Evolutionary conservation across 225 moss, liverwort and hornwort genomes (phyloP).

Genomic region (Antitrichia curtipendula): DNA sequence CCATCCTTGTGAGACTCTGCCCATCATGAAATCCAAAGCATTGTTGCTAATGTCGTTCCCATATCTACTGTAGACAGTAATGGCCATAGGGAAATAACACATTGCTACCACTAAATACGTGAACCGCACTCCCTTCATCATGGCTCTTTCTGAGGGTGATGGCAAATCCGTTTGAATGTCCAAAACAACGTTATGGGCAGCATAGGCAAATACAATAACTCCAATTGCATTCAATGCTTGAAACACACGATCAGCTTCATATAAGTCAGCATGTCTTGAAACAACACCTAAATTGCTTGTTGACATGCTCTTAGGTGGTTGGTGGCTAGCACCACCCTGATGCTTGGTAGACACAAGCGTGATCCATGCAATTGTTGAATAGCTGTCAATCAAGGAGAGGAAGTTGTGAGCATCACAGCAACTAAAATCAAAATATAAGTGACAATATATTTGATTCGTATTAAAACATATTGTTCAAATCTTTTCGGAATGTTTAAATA

Average conservation of each 20-base stretch:
- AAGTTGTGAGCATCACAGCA: neutral
- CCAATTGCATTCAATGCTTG: neutral
- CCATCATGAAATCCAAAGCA: neutral
- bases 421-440: neutral
- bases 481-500: neutral
- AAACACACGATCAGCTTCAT: fast-evolving
- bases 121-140: neutral
- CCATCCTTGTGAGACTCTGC: neutral
- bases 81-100: neutral
- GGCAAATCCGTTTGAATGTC: neutral
- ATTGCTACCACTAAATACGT: neutral
- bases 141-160: neutral
- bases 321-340: fast-evolving
- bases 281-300: fast-evolving
- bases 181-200: neutral
- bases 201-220: neutral
- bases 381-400: neutral
- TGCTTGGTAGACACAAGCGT: neutral
- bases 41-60: neutral
- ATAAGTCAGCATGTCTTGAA: fast-evolving
- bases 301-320: fast-evolving
- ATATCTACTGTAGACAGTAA: neutral
- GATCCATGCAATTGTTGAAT: neutral
- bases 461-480: neutral
- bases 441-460: neutral